Percentiles rank a stretch among this genome's conserved stretches.
phyloP scores from a whole-genome alignment of 1,139 yeast species.

The Trichomonascaceae sp. region DNA sequence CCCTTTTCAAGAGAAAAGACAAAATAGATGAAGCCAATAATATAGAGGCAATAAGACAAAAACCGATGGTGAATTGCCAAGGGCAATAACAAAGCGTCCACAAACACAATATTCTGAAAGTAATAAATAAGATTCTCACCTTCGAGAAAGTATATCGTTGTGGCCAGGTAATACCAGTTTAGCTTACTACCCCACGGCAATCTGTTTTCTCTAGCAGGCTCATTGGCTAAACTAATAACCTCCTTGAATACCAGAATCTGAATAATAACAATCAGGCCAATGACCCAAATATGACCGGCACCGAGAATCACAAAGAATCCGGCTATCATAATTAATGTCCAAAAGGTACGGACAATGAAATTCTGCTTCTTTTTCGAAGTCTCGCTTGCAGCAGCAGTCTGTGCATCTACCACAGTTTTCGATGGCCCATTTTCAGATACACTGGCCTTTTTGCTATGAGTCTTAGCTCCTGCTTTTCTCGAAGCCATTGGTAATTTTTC shows the following conservation, averaged over 20 bases:
- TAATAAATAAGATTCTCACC: constrained; percentile 76
- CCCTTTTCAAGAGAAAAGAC: constrained; percentile 89
- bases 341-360: constrained; percentile 81
- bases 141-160: constrained; percentile 82
- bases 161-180: constrained; percentile 70
- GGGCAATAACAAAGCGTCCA: constrained; percentile 36
- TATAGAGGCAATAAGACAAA: constrained; percentile 74
- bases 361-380: constrained; percentile 65
- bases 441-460: background rate
- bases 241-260: constrained; percentile 86
- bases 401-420: background rate
- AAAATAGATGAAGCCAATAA: constrained; percentile 83
- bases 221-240: constrained; percentile 75
- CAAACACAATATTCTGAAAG: constrained; percentile 42
- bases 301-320: constrained; percentile 66
- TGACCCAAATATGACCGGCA: constrained; percentile 85
- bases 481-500: background rate
- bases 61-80: constrained; percentile 69
- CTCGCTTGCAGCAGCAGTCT: constrained; percentile 3
- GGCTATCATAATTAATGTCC: constrained; percentile 89
- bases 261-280: constrained; percentile 60
- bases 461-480: background rate
- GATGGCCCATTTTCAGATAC: background rate
- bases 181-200: constrained; percentile 78
- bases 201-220: constrained; percentile 76